Percentiles rank a stretch among this genome's conserved stretches.
Evolutionary conservation across 2,329 filamentous ascomycete genomes (phyloP).

Genomic region (Diaporthe sp.): DNA sequence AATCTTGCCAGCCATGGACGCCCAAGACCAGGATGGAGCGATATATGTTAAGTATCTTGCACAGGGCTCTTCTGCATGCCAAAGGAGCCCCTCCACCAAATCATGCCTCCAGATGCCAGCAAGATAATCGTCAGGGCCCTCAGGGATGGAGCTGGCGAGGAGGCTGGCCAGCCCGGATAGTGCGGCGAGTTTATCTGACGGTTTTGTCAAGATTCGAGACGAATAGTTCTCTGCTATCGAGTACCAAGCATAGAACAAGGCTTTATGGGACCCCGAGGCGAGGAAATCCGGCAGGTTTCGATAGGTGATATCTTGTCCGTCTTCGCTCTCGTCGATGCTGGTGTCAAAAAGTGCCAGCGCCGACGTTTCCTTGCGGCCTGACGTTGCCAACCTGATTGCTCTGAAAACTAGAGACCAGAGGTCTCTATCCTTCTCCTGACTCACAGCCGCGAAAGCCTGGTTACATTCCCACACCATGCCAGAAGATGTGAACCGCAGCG

Average conservation of each 20-base stretch:
- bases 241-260: not conserved
- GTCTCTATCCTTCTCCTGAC: not conserved
- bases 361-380: no score
- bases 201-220: not conserved
- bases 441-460: not conserved
- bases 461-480: not conserved
- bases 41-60: not conserved
- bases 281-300: not conserved
- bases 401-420: not conserved
- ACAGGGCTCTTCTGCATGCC: not conserved
- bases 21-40: slow-evolving; percentile 1
- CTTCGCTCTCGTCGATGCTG: not conserved
- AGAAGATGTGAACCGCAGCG: not conserved
- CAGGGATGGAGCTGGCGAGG: not conserved
- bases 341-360: no score
- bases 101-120: not conserved
- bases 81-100: not conserved
- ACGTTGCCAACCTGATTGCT: not conserved
- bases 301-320: not conserved
- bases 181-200: not conserved
- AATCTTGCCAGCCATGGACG: not conserved
- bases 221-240: not conserved
- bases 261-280: not conserved
- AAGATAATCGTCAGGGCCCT: not conserved
- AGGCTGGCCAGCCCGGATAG: not conserved